These are phyloP conservation scores for Brassica incana DNA, from an alignment of 345 rosid genomes.

Conservation along the genomic window DNA sequence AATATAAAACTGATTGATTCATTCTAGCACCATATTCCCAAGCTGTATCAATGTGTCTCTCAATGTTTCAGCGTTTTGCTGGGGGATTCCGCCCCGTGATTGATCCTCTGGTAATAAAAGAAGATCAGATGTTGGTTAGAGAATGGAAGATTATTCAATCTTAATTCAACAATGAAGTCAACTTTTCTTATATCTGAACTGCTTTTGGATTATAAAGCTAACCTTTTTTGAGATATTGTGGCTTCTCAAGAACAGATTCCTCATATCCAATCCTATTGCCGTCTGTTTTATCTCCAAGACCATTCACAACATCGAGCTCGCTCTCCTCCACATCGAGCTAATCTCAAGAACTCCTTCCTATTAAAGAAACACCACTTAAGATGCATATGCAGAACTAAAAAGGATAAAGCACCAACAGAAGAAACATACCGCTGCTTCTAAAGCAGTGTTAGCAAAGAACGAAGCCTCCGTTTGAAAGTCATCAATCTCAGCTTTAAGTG, in stretches of 20 bases:
- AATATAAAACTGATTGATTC: too few relatives aligned
- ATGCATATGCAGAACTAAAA: not conserved
- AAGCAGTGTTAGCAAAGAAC: constrained; percentile 69
- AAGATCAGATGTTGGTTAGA: not conserved
- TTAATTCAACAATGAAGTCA: constrained; percentile 6
- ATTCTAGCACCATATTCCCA: too few relatives aligned
- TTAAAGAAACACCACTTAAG: not conserved
- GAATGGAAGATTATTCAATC: not conserved
- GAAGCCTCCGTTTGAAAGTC: too few relatives aligned
- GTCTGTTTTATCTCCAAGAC: constrained; percentile 19
- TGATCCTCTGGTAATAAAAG: constrained; percentile 18
- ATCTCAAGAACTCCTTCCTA: constrained; percentile 96
- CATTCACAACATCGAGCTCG: constrained; percentile 31
- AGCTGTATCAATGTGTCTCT: not conserved
- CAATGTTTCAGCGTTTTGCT: constrained; percentile 23
- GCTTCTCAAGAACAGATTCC: constrained; percentile 22
- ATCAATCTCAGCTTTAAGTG: too few relatives aligned
- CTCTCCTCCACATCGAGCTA: constrained; percentile 36
- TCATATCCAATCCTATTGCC: not conserved
- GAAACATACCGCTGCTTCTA: constrained; percentile 70
- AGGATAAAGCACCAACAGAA: not conserved
- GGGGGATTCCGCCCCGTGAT: not conserved
- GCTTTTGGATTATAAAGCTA: constrained; percentile 25
- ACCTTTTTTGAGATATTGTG: constrained; percentile 50
- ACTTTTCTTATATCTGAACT: constrained; percentile 10